Conservation (phyloP, 495 filamentous ascomycete genomes). For the Sordaria brevicollis region DNA sequence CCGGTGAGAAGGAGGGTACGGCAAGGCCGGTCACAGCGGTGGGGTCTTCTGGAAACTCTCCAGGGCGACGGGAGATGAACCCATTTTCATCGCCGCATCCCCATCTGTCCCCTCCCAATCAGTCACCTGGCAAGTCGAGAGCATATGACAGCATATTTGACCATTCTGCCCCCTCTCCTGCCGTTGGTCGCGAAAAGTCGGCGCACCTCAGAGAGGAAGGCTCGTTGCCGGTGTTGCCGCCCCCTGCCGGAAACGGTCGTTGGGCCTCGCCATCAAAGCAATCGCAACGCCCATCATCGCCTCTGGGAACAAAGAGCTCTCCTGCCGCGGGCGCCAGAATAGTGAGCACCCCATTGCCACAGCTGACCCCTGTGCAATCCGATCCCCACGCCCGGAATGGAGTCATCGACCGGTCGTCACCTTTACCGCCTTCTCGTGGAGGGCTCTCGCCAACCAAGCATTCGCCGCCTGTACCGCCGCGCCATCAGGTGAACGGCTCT, state of each 20-base stretch:
- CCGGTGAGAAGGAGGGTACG: background rate
- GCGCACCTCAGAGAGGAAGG: constrained; percentile 5
- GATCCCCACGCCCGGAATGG: constrained; percentile 4
- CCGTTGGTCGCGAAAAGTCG: background rate
- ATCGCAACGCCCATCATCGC: constrained; percentile 16
- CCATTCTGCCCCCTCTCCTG: constrained; percentile 14
- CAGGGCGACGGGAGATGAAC: constrained; percentile 13
- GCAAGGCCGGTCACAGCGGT: background rate
- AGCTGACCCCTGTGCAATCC: constrained; percentile 13
- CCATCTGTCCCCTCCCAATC: constrained; percentile 28
- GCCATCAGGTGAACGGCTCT: constrained; percentile 9
- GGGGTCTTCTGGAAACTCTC: background rate
- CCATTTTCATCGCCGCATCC: constrained; percentile 36
- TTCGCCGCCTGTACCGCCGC: constrained; percentile 32
- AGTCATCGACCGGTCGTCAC: constrained; percentile 18
- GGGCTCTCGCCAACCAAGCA: constrained; percentile 75
- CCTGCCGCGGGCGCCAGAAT: constrained; percentile 2
- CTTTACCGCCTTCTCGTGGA: constrained; percentile 44
- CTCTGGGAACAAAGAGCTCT: constrained; percentile 22
- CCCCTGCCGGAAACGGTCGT: constrained; percentile 18
- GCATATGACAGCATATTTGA: constrained; percentile 31
- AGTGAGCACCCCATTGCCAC: constrained; percentile 17
- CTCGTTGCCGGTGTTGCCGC: constrained; percentile 2
- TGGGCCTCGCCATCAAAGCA: constrained; percentile 21
- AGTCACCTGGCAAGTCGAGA: constrained; percentile 28